Evolutionary conservation across 2,329 filamentous ascomycete species (phyloP), one percentile per base, ranked within the genome.

Genomic region (Diplodia intermedia): DNA sequence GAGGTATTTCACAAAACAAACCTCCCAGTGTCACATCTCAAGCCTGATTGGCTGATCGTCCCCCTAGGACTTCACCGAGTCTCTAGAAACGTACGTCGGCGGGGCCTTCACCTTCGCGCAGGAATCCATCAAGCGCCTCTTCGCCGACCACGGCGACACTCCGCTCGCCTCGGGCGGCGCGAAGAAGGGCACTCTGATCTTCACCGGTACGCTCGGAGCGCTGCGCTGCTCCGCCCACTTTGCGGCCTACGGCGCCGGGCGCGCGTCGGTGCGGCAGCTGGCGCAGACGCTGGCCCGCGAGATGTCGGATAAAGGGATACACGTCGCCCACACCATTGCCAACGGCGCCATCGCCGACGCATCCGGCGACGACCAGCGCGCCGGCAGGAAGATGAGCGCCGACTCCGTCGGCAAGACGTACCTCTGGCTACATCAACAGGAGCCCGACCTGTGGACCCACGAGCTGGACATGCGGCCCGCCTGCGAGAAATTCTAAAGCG

Each of bases 241-340:
- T 69, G 84, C 81, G 1, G 82, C 85, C 0, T 88, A 88, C 69
- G 86, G 86, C 43, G 60, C 60, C 47, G 60, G 60, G 29, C 9
- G 86, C 3, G 79, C 83, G 0, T 83, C 82, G 1, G 84, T 86
- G 7, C 76, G 86, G 47, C 86, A 87, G 75, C 75, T 88, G 14
- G 85, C 85, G 0, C 85, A 88, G 74, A 83, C 81, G 8, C 75
- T 88, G 53, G 85, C 85, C 0, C 82, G 85, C 47, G 86, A 88
- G 75, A 84, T 87, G 76, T 85, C 82, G 70, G 79, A 80, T n/a
- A 83, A 82, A 69, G 86, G 86, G 1, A 75, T 88, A 0, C 85
- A 88, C 74, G 85, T 87, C 3, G 85, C 84, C n/a, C 86, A 89
- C 75, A 81, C 86, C 2, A 85, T 88, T 69, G 85, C 84, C 0